Percentiles rank a stretch among this genome's conserved stretches.
These are phyloP conservation scores for Fusarium illudens DNA, from an alignment of 2,329 filamentous ascomycete species.

Conservation along the genomic window DNA sequence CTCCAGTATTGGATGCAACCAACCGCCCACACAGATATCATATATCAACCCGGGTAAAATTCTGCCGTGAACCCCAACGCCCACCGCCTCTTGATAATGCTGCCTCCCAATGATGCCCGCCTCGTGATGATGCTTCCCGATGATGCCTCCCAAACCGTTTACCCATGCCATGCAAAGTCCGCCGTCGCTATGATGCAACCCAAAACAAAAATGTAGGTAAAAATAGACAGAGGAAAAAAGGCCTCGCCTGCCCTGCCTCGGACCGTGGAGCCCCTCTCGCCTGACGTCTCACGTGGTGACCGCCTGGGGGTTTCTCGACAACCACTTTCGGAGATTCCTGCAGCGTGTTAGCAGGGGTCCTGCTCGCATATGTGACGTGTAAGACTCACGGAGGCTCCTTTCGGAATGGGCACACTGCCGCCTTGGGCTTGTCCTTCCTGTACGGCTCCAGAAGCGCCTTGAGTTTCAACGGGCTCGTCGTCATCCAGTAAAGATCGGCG, in stretches of 20 bases:
- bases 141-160: constrained; percentile 13
- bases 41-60: constrained; percentile 26
- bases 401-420: constrained; percentile 39
- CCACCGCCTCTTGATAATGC: constrained; percentile 25
- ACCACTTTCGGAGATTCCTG: constrained; percentile 35
- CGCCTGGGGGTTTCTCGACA: constrained; percentile 17
- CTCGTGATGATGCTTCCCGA: constrained; percentile 8
- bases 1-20: constrained; percentile 23
- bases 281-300: constrained; percentile 12
- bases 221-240: constrained; percentile 28
- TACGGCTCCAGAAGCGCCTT: constrained; percentile 37
- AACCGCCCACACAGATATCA: constrained; percentile 23
- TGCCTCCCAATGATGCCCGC: constrained; percentile 33
- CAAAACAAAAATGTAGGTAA: constrained; percentile 21
- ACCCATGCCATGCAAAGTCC: constrained; percentile 32
- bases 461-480: constrained; percentile 30
- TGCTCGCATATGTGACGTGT: constrained; percentile 22
- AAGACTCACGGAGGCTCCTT: constrained; percentile 40
- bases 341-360: constrained; percentile 37
- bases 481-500: constrained; percentile 29
- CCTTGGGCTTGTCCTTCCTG: constrained; percentile 35
- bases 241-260: constrained; percentile 3
- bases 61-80: constrained; percentile 32
- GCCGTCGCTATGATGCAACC: constrained; percentile 32
- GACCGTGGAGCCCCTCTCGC: constrained; percentile 16